Conservation (phyloP, 768 basidiomycete genomes). For the Suillus alpinus region DNA sequence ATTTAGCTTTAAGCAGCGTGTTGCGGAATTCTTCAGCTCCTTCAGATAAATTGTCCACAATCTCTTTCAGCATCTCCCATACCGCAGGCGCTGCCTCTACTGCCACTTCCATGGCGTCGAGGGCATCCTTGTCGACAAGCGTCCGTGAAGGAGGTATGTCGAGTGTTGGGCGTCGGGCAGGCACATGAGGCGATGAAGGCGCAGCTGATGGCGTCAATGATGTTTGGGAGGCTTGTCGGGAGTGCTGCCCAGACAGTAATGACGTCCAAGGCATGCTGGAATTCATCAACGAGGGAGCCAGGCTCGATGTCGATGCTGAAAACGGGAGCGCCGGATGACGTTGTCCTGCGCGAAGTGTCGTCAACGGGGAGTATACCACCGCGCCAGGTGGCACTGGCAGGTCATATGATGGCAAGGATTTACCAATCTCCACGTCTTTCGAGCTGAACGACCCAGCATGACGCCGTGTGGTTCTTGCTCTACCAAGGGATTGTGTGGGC, state of each 20-base stretch:
- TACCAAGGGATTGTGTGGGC: conserved; percentile 29
- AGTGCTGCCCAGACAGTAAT: conserved; percentile 29
- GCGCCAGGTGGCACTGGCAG: conserved; percentile 26
- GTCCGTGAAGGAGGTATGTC: conserved; percentile 57
- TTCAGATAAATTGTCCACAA: conserved; percentile 59
- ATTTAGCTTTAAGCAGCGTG: conserved; percentile 58
- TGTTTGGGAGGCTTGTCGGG: conserved; percentile 42
- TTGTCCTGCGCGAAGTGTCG: conserved; percentile 47
- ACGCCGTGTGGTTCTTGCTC: conserved; percentile 61
- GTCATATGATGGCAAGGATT: conserved; percentile 68
- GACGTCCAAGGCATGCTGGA: conserved; percentile 10
- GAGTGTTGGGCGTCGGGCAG: conserved; percentile 32
- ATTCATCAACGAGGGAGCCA: conserved; percentile 10
- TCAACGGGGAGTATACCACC: conserved; percentile 27
- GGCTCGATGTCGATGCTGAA: conserved; percentile 22
- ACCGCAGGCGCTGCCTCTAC: conserved; percentile 77
- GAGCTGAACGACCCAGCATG: conserved; percentile 96
- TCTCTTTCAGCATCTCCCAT: conserved; percentile 79
- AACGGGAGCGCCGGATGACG: conserved; percentile 42
- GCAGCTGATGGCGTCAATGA: conserved; percentile 40
- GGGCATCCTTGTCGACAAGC: conserved; percentile 73
- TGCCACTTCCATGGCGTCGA: conserved; percentile 76
- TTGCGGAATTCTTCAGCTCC: conserved; percentile 49
- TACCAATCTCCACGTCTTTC: conserved; percentile 89
- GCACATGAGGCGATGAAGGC: conserved; percentile 30